Evolutionary conservation across 768 basidiomycete genomes (phyloP), one percentile per base, ranked within the genome.

Genomic region (Panus rudis): DNA sequence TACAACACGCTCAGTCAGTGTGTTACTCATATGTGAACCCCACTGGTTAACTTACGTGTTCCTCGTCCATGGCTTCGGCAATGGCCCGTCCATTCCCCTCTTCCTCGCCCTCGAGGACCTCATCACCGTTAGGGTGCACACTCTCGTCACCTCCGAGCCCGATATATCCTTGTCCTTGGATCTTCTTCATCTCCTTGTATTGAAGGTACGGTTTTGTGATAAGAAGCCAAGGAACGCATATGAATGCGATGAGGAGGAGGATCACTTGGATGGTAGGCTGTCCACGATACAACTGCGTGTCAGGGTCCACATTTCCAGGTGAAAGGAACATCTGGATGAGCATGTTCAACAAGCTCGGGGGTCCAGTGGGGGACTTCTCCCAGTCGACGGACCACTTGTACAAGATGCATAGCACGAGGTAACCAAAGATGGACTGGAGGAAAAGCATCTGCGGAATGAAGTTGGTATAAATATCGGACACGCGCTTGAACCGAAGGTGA

Each of bases 381-480:
- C 96, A 99, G 65, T 99, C 90, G 47, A 92, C 72, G 21, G 79
- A 76, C 96, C 96, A 99, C 61, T 99, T 98, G 81, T 93, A 92
- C 53, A 97, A 61, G 66, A 98, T 96, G 66, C 89, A 92, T 45
- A 94, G 47, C 41, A 87, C 87, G 26, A 98, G 79, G 62, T 98
- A 98, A 41, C 94, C 96, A 57, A 99, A 99, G 63, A 99, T 96
- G 14, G 89, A 92, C 61, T 94, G 88, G 51, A 99, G 70, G 76
- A 99, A 99, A 48, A 98, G 77, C 72, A 99, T 85, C 63, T 97
- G 93, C 24, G 96, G 96, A 45, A 98, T 74, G 66, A 97, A 98
- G 62, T 96, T 96, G 55, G 87, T 84, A 62, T 82, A 96, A 53
- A 99, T 84, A 55, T 92, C 91, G 49, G 81, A 64, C 27, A 72